These are phyloP conservation scores for Aspergillus avenaceus DNA, from an alignment of 495 filamentous ascomycete genomes.

Conservation along the genomic window DNA sequence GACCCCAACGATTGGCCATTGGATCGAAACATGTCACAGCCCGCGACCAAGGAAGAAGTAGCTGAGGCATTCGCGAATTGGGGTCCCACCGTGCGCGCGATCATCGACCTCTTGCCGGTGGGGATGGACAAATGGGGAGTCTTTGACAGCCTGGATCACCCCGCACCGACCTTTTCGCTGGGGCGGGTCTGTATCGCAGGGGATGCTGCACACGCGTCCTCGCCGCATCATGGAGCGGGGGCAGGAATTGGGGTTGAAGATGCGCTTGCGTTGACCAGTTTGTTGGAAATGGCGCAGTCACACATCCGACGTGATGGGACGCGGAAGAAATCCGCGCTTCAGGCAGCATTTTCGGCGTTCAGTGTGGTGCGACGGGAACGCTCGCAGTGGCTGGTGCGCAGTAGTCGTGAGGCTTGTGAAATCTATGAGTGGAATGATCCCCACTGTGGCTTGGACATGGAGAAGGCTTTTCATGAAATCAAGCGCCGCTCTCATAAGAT, in stretches of 20 bases:
- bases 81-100: slow-evolving; percentile 28
- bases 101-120: slow-evolving; percentile 40
- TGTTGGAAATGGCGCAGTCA: slow-evolving; percentile 21
- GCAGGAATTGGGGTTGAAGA: slow-evolving; percentile 55
- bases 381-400: slow-evolving; percentile 27
- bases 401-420: slow-evolving; percentile 24
- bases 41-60: slow-evolving; percentile 22
- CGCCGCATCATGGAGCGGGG: slow-evolving; percentile 50
- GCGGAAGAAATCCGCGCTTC: slow-evolving; percentile 6
- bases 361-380: slow-evolving; percentile 17
- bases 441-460: slow-evolving; percentile 12
- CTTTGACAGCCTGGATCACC: slow-evolving; percentile 47
- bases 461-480: slow-evolving; percentile 21
- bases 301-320: neutral
- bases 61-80: slow-evolving; percentile 28
- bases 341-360: slow-evolving; percentile 15
- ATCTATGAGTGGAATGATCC: slow-evolving; percentile 23
- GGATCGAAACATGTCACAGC: slow-evolving; percentile 15
- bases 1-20: slow-evolving; percentile 34
- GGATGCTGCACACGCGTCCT: slow-evolving; percentile 42
- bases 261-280: slow-evolving; percentile 33
- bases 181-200: slow-evolving; percentile 45
- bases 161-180: slow-evolving; percentile 31
- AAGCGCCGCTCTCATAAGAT: slow-evolving; percentile 22
- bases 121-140: slow-evolving; percentile 51